Evolutionary conservation across 208 protist species (phyloP), one percentile per base, ranked within the genome.

Genomic region (Leishmania aethiopica): DNA sequence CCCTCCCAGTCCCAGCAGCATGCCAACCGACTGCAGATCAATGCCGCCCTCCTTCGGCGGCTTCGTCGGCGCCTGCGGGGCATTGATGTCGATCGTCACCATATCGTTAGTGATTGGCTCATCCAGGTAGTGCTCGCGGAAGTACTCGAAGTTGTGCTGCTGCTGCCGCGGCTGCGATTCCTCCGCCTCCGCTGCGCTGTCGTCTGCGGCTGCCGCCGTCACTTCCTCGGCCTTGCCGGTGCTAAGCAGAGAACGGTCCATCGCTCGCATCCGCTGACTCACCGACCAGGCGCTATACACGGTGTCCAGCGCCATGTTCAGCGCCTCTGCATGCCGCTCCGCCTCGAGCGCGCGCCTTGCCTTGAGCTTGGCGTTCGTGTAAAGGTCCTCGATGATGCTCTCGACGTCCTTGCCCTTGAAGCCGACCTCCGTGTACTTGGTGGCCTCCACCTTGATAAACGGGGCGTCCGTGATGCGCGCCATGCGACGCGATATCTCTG

Each of bases 401-500:
- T 99, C 98, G 28, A 99, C 98, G 82, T 99, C 98, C 80, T 98
- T 97, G 42, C 97, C 97, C 71, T 99, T 98, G 86, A 99, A 99
- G 42, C 96, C 96, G 0, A 98, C 96, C 80, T 99, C 98, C 3
- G 99, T 99, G 89, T 99, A 99, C 91, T 99, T 99, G 49, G 99
- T 99, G 19, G 98, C 98, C 89, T 99, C 98, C 13, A 99, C 98
- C 87, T 99, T 99, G 35, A 99, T 90, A 83, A 99, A 99, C 4
- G 99, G 99, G 0, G 98, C 97, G 72, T 99, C 91, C 2, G 98
- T 97, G 84, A 99, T 94, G 82, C 97, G 98, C 10, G 98, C 98
- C 89, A 99, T 96, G 69, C 99, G 89, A 25, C 99, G 91, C 11
- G 98, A 96, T 53, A 99, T 99, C 85, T 99, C 98, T 47, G 96